phyloP scores from a whole-genome alignment of 2,329 filamentous ascomycete species.

The Leptoxyphium fumago region DNA sequence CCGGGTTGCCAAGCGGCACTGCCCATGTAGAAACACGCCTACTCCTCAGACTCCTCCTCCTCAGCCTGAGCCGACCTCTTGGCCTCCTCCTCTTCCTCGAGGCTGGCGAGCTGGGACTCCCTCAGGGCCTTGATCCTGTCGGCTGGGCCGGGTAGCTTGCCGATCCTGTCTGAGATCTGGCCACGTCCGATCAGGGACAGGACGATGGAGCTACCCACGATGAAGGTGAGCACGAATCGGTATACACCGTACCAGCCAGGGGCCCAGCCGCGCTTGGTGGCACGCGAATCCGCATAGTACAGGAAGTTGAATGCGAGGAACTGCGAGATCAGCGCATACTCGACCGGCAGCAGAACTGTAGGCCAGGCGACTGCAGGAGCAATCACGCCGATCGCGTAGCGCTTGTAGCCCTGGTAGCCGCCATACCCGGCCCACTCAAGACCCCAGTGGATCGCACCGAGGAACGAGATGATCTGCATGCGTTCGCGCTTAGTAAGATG shows the following conservation, averaged over 20 bases:
- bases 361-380: constrained; percentile 79
- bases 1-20: too few relatives aligned
- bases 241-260: constrained; percentile 79
- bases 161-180: constrained; percentile 50
- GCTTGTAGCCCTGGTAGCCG: constrained; percentile 54
- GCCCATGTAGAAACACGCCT: background rate
- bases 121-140: constrained; percentile 37
- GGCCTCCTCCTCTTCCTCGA: constrained; percentile 18
- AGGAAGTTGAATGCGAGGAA: constrained; percentile 73
- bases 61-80: constrained; percentile 14
- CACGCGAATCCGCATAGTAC: constrained; percentile 71
- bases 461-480: constrained; percentile 69
- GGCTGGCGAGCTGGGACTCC: constrained; percentile 14
- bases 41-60: constrained; percentile 16
- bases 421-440: constrained; percentile 65
- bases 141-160: constrained; percentile 26
- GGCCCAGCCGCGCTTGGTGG: constrained; percentile 59
- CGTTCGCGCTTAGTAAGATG: background rate
- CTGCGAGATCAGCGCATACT: constrained; percentile 74
- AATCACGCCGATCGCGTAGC: constrained; percentile 70
- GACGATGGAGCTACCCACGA: constrained; percentile 72
- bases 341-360: constrained; percentile 67
- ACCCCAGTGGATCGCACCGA: constrained; percentile 89
- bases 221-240: constrained; percentile 80
- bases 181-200: constrained; percentile 69